Conservation (phyloP, 2,329 filamentous ascomycete species). For the Neocatenulostroma microsporum region DNA sequence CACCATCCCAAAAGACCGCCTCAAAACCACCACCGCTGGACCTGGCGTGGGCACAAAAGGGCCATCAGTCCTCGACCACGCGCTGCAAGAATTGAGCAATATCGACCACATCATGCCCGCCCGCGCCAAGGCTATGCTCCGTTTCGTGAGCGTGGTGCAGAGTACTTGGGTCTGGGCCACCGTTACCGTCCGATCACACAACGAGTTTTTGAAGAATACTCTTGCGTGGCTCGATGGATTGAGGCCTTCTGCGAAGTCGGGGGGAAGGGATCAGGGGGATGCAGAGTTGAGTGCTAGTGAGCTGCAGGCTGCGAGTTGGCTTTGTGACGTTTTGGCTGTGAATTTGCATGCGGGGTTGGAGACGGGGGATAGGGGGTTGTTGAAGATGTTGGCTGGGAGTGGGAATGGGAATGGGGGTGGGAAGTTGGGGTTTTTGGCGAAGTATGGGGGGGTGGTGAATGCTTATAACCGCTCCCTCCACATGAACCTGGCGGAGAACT, state of each 20-base stretch:
- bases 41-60: constrained; percentile 40
- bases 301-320: constrained; percentile 61
- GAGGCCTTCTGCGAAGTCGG: constrained; percentile 39
- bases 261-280: constrained; percentile 20
- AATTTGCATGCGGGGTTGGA: constrained; percentile 81
- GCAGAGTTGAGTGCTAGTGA: constrained; percentile 30
- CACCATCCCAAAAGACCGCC: constrained; percentile 65
- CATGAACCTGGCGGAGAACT: constrained; percentile 74
- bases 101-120: constrained; percentile 58
- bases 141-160: constrained; percentile 81
- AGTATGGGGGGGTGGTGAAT: constrained; percentile 68
- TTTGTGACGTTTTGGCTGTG: constrained; percentile 84
- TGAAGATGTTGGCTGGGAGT: constrained; percentile 62
- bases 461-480: constrained; percentile 85
- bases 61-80: constrained; percentile 66
- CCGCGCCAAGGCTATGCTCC: constrained; percentile 66
- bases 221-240: constrained; percentile 60
- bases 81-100: constrained; percentile 58
- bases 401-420: too few relatives aligned
- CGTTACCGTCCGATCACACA: constrained; percentile 66
- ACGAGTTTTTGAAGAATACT: constrained; percentile 63
- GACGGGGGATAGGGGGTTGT: constrained; percentile 58
- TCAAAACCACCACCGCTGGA: constrained; percentile 48
- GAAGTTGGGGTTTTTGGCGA: constrained; percentile 70
- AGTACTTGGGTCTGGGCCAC: constrained; percentile 96